Evolutionary conservation across 2,329 filamentous ascomycete species (phyloP).

Genomic region (Pseudocercospora pini-densiflorae): DNA sequence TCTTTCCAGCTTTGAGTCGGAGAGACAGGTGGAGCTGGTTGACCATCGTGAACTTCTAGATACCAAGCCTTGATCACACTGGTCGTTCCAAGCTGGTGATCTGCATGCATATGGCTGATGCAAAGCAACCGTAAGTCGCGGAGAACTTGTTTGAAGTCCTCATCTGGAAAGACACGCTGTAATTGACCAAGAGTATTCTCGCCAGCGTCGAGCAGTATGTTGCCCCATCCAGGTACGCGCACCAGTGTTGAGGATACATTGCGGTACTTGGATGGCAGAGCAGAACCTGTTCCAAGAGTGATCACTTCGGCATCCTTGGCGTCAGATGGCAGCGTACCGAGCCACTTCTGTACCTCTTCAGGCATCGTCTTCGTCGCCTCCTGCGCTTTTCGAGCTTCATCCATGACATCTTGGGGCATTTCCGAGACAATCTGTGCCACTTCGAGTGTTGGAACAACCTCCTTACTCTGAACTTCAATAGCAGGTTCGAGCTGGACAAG

Average conservation of each 20-base stretch:
- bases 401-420: conserved; percentile 54
- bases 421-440: conserved; percentile 49
- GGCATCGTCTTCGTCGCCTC: conserved; percentile 43
- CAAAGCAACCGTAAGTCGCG: conserved; percentile 79
- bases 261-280: conserved; percentile 87
- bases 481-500: conserved; percentile 43
- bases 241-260: conserved; percentile 92
- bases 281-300: conserved; percentile 88
- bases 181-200: conserved; percentile 92
- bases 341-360: conserved; percentile 57
- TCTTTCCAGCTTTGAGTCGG: conserved; percentile 30
- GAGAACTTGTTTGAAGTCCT: conserved; percentile 72
- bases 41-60: conserved; percentile 54
- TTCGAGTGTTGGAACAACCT: conserved; percentile 56
- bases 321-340: conserved; percentile 64
- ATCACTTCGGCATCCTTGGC: conserved; percentile 80
- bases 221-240: conserved; percentile 82
- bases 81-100: conserved; percentile 89
- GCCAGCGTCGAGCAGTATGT: conserved; percentile 87
- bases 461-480: conserved; percentile 51
- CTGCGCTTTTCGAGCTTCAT: conserved; percentile 55
- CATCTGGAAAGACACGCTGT: conserved; percentile 69
- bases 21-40: conserved; percentile 33
- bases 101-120: conserved; percentile 95
- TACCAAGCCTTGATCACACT: conserved; percentile 84